Conservation (phyloP, 495 filamentous ascomycete species). For the Xylaria intraflava region DNA sequence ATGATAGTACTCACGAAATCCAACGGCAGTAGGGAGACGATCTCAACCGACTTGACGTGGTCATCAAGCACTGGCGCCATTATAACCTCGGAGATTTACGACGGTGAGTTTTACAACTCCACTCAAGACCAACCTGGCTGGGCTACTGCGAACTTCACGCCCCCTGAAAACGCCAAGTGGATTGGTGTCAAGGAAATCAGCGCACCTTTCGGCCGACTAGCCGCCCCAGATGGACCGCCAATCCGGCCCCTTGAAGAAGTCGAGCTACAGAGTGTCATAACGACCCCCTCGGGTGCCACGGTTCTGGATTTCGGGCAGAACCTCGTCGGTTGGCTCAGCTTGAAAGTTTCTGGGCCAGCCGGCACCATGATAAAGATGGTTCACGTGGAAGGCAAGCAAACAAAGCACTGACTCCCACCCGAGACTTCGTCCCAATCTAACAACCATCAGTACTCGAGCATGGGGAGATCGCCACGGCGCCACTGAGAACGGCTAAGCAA, state of each 20-base stretch:
- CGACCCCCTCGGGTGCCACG: constrained; percentile 38
- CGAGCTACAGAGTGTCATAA: constrained; percentile 32
- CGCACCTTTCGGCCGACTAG: constrained; percentile 23
- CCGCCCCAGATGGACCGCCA: constrained; percentile 35
- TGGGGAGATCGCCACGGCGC: constrained; percentile 44
- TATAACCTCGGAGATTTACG: constrained; percentile 44
- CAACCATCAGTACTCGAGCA: constrained; percentile 38
- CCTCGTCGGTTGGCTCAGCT: constrained; percentile 43
- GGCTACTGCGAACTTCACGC: constrained; percentile 14
- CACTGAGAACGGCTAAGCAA: constrained; percentile 42
- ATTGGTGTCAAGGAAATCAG: constrained; percentile 21
- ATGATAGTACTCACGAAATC: constrained; percentile 31
- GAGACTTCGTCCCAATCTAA: neutral
- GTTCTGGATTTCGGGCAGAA: constrained; percentile 53
- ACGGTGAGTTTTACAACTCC: constrained; percentile 47
- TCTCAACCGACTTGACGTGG: constrained; percentile 43
- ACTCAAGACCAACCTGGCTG: constrained; percentile 20
- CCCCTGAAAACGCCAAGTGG: constrained; percentile 18
- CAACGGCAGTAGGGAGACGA: constrained; percentile 16
- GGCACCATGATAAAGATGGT: constrained; percentile 34
- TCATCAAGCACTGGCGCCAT: constrained; percentile 33
- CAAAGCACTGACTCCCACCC: neutral
- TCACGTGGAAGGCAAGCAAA: constrained; percentile 37
- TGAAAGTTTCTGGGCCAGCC: constrained; percentile 28
- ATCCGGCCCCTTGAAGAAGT: constrained; percentile 31